Conservation (phyloP, 352 stramenopile species). For the Thalassiosira mediterranea region DNA sequence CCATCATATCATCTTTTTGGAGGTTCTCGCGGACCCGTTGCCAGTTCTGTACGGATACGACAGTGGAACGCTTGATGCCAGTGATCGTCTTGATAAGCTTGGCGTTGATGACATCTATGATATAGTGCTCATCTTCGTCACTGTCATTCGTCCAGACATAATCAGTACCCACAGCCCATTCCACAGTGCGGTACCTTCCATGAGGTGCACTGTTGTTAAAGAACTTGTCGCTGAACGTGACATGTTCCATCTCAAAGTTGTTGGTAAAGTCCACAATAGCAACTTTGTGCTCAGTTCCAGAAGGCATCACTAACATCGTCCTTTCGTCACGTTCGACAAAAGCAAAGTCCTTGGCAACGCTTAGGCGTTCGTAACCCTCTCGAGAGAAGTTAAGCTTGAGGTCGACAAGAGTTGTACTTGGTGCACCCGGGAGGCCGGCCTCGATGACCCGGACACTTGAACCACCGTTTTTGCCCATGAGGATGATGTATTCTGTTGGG, state of each 20-base stretch:
- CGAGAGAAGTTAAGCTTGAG: slow-evolving; percentile 29
- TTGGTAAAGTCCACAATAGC: slow-evolving; percentile 31
- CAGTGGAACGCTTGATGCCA: background rate
- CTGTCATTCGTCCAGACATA: slow-evolving; percentile 44
- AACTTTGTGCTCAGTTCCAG: slow-evolving; percentile 40
- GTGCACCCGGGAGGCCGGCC: slow-evolving; percentile 12
- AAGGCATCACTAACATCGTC: slow-evolving; percentile 22
- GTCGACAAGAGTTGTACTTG: slow-evolving; percentile 10
- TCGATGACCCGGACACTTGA: slow-evolving; percentile 41
- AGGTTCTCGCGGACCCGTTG: slow-evolving; percentile 1
- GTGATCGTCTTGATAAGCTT: slow-evolving; percentile 32
- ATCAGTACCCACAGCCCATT: slow-evolving; percentile 49
- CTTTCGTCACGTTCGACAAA: slow-evolving; percentile 31
- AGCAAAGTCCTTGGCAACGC: slow-evolving; percentile 27
- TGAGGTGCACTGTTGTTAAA: slow-evolving; percentile 15
- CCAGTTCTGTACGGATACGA: slow-evolving; percentile 21
- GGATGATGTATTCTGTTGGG: slow-evolving; percentile 39
- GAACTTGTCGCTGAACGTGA: slow-evolving; percentile 10
- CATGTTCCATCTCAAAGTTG: slow-evolving; percentile 16
- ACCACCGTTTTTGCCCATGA: slow-evolving; percentile 42
- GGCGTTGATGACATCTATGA: slow-evolving; percentile 26
- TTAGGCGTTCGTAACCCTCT: slow-evolving; percentile 9
- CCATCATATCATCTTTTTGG: slow-evolving; percentile 14
- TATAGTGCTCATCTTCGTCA: slow-evolving; percentile 33
- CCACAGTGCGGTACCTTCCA: slow-evolving; percentile 20